A percentile compares a stretch with the other conserved stretches of the same genome.
Conservation (phyloP, 2,329 filamentous ascomycete genomes). For the Cladosporium sp. region DNA sequence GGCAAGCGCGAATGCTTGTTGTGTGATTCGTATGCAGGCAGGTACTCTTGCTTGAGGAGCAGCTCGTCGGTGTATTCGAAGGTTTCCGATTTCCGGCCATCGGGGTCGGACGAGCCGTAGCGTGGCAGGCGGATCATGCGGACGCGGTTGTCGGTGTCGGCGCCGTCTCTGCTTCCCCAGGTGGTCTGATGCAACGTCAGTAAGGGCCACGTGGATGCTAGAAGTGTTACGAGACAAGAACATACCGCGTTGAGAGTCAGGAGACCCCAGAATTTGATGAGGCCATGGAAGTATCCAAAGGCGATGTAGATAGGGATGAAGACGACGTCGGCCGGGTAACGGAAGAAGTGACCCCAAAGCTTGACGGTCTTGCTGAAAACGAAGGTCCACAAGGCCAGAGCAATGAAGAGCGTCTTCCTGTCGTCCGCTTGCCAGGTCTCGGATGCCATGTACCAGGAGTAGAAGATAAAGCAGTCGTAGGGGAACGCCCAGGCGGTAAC, state of each 20-base stretch:
- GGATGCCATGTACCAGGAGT: conserved; percentile 63
- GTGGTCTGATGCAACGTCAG: conserved; percentile 60
- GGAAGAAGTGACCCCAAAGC: conserved; percentile 76
- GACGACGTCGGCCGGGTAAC: conserved; percentile 73
- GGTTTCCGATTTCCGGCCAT: conserved; percentile 28
- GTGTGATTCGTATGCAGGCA: conserved; percentile 28
- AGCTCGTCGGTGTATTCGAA: conserved; percentile 22
- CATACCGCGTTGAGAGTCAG: conserved; percentile 66
- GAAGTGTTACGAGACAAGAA: conserved; percentile 16
- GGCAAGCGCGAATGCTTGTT: conserved; percentile 13
- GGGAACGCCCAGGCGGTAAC: conserved; percentile 81
- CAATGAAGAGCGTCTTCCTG: conserved; percentile 47
- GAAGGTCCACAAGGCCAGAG: conserved; percentile 63
- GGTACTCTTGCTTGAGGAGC: conserved; percentile 18
- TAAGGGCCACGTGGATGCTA: background rate
- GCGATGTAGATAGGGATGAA: conserved; percentile 78
- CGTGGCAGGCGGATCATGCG: conserved; percentile 51
- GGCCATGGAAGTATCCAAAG: conserved; percentile 88
- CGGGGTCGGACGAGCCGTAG: conserved; percentile 25
- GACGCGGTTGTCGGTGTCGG: conserved; percentile 72
- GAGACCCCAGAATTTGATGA: conserved; percentile 86
- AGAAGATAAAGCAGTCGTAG: conserved; percentile 67
- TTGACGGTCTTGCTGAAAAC: conserved; percentile 89
- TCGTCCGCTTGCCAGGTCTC: conserved; percentile 31
- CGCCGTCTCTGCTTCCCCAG: conserved; percentile 90